A percentile compares a stretch with the other conserved stretches of the same genome.
These are phyloP conservation scores for Arachis stenosperma DNA, from an alignment of 306 rosid species.

Conservation along the genomic window DNA sequence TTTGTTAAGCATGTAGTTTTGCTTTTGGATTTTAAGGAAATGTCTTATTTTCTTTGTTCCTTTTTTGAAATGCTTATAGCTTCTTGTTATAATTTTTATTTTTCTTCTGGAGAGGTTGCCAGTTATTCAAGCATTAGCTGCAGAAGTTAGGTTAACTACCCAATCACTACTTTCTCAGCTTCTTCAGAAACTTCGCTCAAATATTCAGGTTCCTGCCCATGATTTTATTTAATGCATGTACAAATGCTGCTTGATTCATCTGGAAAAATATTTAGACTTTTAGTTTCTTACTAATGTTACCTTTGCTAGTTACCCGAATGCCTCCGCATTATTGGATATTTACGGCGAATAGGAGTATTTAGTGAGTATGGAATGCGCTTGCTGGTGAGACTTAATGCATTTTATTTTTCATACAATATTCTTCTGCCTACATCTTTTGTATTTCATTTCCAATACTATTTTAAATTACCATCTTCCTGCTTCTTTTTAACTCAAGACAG, in stretches of 20 bases:
- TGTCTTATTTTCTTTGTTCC: conserved; percentile 1
- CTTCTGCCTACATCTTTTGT: conserved; percentile 27
- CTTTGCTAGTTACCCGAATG: conserved; percentile 86
- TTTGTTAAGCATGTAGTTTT: conserved; percentile 21
- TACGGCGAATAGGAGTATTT: conserved; percentile 90
- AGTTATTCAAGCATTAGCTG: conserved; percentile 82
- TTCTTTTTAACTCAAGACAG: conserved; percentile 35
- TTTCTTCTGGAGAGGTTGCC: conserved; percentile 56
- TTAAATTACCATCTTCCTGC: neutral
- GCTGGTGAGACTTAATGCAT: conserved; percentile 59
- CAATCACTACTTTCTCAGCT: conserved; percentile 97
- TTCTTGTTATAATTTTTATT: neutral
- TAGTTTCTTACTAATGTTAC: conserved; percentile 32
- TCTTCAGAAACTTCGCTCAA: conserved; percentile 97
- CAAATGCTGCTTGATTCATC: conserved; percentile 29
- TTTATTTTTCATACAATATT: conserved; percentile 14
- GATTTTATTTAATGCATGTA: conserved; percentile 23
- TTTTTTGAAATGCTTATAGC: conserved; percentile 34
- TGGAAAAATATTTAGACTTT: conserved; percentile 2
- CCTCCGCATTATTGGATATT: conserved; percentile 90
- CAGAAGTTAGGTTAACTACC: conserved; percentile 89
- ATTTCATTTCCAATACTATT: conserved; percentile 6
- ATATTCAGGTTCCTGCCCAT: conserved; percentile 76
- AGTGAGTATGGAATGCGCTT: conserved; percentile 97
- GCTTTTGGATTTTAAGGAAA: conserved; percentile 1